Evolutionary conservation across 2,329 filamentous ascomycete species (phyloP), one percentile per base, ranked within the genome.

Genomic region (Ophiostoma populinum): DNA sequence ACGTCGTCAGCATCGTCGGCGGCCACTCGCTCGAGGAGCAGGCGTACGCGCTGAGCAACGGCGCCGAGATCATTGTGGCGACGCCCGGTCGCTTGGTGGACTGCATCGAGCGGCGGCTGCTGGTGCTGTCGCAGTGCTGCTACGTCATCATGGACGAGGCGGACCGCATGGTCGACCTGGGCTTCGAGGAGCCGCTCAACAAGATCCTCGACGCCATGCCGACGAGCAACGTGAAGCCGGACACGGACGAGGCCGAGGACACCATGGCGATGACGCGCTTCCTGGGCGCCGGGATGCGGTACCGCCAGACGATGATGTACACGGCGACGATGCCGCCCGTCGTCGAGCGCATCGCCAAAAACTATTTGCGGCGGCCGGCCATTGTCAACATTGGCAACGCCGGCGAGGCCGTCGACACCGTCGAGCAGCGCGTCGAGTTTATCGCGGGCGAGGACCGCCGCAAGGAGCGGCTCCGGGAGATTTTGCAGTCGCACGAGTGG

Each of bases 271-370:
- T 95, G 87, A 77, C 75, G 47, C 68, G 72, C 39, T 79, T 80
- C 47, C 59, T 92, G 2, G 75, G 76, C 35, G 73, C 73, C 13
- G 73, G 74, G 45, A 78, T 85, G 48, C 70, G 80, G 16, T 95
- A 95, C 59, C 68, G 90, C 40, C 87, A 98, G 56, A 98, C 90
- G 0, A 98, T 98, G 90, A 98, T 98, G 90, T 98, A 95, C 71
- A 95, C 90, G 44, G 90, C 90, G 35, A 98, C 90, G 19, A 98
- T 98, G 90, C 86, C 90, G 2, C 61, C 80, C 0, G 73, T 80
- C 0, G 81, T 98, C 12, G 90, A 98, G 53, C 80, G 81, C 42
- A 95, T 98, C 43, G 90, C 90, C n/a, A 79, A 86, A 48, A 93
- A 93, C 53, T 98, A 98, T 51, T 72, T 95, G 12, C 80, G 87